A percentile compares a stretch with the other conserved stretches of the same genome.
These are phyloP conservation scores for Periconia digitata DNA, from an alignment of 2,329 filamentous ascomycete genomes.

Conservation along the genomic window DNA sequence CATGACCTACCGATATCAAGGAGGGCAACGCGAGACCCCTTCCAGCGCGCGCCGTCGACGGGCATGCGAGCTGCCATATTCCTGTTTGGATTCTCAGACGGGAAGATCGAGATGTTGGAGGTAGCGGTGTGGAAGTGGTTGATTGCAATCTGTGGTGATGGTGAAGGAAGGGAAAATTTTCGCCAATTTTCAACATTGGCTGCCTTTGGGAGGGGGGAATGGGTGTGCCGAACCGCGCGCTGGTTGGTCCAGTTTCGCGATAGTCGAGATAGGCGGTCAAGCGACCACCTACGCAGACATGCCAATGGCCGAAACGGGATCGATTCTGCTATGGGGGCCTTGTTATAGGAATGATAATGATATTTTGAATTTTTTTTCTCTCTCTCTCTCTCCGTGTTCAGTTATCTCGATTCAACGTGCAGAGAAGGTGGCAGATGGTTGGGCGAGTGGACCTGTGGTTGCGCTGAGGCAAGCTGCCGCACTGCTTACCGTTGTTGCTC, in stretches of 20 bases:
- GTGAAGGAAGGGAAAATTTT: conserved; percentile 33
- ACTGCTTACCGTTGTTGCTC: too few relatives aligned
- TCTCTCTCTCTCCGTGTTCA: too few relatives aligned
- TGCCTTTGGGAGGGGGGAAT: too few relatives aligned
- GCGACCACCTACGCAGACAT: not conserved
- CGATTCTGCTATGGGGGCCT: too few relatives aligned
- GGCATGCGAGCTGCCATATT: conserved; percentile 29
- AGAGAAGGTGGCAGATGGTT: too few relatives aligned
- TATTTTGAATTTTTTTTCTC: too few relatives aligned
- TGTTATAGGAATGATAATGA: not conserved
- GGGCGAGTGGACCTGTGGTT: too few relatives aligned
- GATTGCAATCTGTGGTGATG: not conserved
- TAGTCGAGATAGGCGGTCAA: not conserved
- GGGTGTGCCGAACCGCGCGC: conserved; percentile 26
- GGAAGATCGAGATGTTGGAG: conserved; percentile 4
- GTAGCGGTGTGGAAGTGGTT: conserved; percentile 30
- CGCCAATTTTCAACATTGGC: conserved; percentile 10
- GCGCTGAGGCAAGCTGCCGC: too few relatives aligned
- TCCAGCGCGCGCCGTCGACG: conserved; percentile 33
- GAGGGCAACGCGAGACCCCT: conserved; percentile 51
- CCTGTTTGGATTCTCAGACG: conserved; percentile 14
- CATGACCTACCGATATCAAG: conserved; percentile 63
- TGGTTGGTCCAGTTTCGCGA: conserved; percentile 35
- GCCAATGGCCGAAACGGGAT: not conserved
- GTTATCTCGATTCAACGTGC: too few relatives aligned